Percentiles rank a stretch among this genome's conserved stretches.
These are phyloP conservation scores for Dorcoceras hygrometricum DNA, from an alignment of 257 asterid genomes.

Conservation along the genomic window DNA sequence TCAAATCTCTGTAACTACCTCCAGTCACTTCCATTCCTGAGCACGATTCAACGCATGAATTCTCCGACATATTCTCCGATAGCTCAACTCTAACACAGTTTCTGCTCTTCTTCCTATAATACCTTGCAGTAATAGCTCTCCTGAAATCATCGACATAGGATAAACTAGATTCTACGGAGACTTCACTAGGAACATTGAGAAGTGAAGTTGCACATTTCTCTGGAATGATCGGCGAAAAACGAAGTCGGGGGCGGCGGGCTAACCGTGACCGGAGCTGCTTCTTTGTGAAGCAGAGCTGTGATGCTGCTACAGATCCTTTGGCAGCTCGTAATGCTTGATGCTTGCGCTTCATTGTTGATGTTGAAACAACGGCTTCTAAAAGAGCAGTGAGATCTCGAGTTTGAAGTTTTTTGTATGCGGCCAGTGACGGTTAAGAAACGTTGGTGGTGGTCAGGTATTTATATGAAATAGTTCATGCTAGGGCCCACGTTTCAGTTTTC, in stretches of 20 bases:
- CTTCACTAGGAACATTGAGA: constrained; percentile 28
- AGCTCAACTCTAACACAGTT: constrained; percentile 36
- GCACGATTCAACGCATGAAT: constrained; percentile 85
- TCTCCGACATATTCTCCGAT: constrained; percentile 68
- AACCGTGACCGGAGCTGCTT: constrained; percentile 74
- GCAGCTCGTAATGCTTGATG: constrained; percentile 26
- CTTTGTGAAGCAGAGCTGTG: constrained; percentile 31
- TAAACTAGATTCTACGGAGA: constrained; percentile 51
- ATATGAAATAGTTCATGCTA: constrained; percentile 42
- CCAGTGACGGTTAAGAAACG: constrained; percentile 43
- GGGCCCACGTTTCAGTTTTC: constrained; percentile 29
- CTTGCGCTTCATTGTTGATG: constrained; percentile 47
- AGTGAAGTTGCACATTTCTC: constrained; percentile 23
- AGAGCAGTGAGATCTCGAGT: constrained; percentile 18
- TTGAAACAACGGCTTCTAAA: constrained; percentile 6
- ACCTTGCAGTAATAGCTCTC: constrained; percentile 40
- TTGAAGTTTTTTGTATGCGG: constrained; percentile 29
- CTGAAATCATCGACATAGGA: constrained; percentile 39
- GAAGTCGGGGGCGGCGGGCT: constrained; percentile 55
- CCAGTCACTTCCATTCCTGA: constrained; percentile 31
- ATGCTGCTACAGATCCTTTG: constrained; percentile 24
- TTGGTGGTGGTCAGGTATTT: constrained; percentile 35
- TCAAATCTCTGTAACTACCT: constrained; percentile 33
- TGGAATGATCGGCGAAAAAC: constrained; percentile 45
- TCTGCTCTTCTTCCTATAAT: constrained; percentile 29